Evolutionary conservation across 2,329 filamentous ascomycete genomes (phyloP).

Genomic region (Verticillium zaregamsianum): DNA sequence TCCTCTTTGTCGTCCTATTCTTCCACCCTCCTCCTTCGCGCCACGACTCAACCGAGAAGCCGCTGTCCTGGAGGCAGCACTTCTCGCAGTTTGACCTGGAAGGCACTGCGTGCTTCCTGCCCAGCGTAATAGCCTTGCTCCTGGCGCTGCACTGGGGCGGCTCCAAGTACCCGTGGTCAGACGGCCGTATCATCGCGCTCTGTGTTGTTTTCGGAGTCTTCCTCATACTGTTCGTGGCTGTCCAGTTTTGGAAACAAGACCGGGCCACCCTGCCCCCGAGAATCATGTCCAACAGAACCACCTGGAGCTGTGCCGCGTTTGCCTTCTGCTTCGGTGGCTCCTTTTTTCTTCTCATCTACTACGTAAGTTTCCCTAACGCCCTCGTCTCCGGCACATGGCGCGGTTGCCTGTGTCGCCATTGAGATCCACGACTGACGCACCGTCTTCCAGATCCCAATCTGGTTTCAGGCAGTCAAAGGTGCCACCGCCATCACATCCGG

Average conservation of each 20-base stretch:
- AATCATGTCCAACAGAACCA: conserved; percentile 33
- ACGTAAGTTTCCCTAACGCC: conserved; percentile 5
- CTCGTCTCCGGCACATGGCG: too few relatives aligned
- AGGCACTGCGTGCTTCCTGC: conserved; percentile 25
- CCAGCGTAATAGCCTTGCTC: conserved; percentile 40
- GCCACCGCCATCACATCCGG: conserved; percentile 33
- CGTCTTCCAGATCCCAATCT: conserved; percentile 28
- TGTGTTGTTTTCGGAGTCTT: background rate
- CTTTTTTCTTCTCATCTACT: conserved; percentile 27
- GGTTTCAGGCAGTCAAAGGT: conserved; percentile 41
- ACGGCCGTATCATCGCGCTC: background rate
- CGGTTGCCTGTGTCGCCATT: too few relatives aligned
- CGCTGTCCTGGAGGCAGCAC: conserved; percentile 13
- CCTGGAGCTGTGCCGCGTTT: conserved; percentile 28
- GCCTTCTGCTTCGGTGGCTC: conserved; percentile 33
- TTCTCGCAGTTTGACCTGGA: conserved; percentile 14
- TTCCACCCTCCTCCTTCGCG: conserved; percentile 11
- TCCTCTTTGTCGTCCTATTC: conserved; percentile 24
- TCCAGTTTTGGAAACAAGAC: conserved; percentile 35
- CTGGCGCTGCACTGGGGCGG: conserved; percentile 49
- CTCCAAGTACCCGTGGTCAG: conserved; percentile 21
- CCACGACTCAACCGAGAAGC: background rate
- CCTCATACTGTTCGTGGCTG: conserved; percentile 14
- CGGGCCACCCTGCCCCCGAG: conserved; percentile 38
- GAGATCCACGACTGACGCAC: too few relatives aligned